These are phyloP conservation scores for Elsinoe ampelina DNA, from an alignment of 2,329 filamentous ascomycete species.

Conservation along the genomic window DNA sequence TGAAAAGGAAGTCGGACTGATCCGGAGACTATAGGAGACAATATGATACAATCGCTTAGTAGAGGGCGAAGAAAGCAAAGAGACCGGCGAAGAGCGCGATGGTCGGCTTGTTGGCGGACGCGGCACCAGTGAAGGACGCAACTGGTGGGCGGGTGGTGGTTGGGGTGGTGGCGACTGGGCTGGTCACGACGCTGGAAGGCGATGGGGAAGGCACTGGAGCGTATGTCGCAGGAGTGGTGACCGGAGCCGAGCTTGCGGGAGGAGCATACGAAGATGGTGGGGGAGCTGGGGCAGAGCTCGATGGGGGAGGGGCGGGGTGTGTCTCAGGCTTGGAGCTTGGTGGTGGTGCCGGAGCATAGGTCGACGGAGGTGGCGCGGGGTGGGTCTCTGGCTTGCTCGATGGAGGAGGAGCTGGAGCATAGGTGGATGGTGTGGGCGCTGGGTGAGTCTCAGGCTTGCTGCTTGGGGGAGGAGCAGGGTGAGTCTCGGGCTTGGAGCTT, in stretches of 20 bases:
- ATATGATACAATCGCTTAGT: conserved; percentile 23
- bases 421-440: conserved; percentile 7
- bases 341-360: neutral
- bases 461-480: neutral
- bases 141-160: conserved; percentile 14
- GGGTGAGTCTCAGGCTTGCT: neutral
- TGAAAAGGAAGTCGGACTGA: conserved; percentile 1
- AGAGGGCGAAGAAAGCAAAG: conserved; percentile 31
- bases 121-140: conserved; percentile 28
- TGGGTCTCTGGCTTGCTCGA: neutral
- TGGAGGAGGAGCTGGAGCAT: neutral
- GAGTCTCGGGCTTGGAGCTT: neutral
- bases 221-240: neutral
- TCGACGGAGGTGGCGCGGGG: neutral
- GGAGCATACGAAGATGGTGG: neutral
- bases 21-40: conserved; percentile 2
- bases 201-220: neutral
- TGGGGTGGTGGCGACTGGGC: neutral
- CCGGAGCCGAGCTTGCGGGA: neutral
- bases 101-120: conserved; percentile 28
- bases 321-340: neutral
- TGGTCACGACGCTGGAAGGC: neutral
- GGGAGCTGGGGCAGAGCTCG: too few relatives aligned
- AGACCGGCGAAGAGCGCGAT: conserved; percentile 30
- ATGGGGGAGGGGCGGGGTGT: neutral